These are phyloP conservation scores for Handroanthus guayacan DNA, from an alignment of 257 asterid genomes.

Conservation along the genomic window DNA sequence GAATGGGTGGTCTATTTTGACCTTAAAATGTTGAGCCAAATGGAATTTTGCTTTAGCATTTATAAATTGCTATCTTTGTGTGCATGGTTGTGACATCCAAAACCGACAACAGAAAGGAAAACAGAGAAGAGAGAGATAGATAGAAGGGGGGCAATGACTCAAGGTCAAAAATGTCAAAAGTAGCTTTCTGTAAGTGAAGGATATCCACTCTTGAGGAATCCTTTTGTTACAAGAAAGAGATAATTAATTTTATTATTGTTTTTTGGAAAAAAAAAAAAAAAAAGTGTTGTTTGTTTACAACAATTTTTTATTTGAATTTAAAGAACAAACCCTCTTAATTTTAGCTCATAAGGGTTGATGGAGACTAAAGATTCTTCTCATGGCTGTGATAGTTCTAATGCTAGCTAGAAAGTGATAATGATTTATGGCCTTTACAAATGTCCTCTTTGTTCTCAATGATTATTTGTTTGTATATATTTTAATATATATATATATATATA, in stretches of 20 bases:
- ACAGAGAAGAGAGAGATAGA: not conserved
- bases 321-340: not conserved
- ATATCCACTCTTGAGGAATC: constrained; percentile 38
- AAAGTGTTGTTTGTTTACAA: not conserved
- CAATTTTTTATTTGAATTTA: not conserved
- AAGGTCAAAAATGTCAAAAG: constrained; percentile 40
- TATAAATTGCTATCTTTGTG: not conserved
- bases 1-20: constrained; percentile 34
- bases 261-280: not conserved
- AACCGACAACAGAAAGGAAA: not conserved
- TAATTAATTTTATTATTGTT: not conserved
- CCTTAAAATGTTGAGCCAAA: constrained; percentile 30
- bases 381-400: constrained; percentile 8
- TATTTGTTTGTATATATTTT: not conserved
- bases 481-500: not conserved
- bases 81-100: not conserved
- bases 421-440: not conserved
- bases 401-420: not conserved
- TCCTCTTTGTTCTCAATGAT: not conserved
- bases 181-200: constrained; percentile 35
- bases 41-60: constrained; percentile 35
- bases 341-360: constrained; percentile 28
- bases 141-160: constrained; percentile 1
- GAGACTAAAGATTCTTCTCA: constrained; percentile 21
- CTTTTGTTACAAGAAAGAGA: constrained; percentile 33